Base-by-base conservation (phyloP, 1,139 yeast genomes). In the Suhomyces guaymorum region DNA sequence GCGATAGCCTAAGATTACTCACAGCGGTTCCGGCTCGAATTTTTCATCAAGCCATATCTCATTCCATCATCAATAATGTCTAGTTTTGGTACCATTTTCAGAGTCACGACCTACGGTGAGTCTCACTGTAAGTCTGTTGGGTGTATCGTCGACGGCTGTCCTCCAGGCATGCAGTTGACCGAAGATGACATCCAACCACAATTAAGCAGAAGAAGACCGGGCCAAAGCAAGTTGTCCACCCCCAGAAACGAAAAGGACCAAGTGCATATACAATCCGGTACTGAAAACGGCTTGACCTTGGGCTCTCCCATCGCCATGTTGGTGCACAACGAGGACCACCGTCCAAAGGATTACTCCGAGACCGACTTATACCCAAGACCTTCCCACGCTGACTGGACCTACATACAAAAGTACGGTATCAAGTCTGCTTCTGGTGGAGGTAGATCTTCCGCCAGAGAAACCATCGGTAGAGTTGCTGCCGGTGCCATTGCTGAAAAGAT, bases 71-170 rank as follows among this genome's bases (percentile, higher is more conserved):
- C 34, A 31, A 21, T 34, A 41, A 70, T 71, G 76, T 71, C 76
- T 26, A 48, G 69, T 14, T 71, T 68, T 47, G 76, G 76, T 36
- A 62, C 60, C 27, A 48, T 68, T 41, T 71, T 70, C 52, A 64
- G 63, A 48, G 97, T 92, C 43, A 89, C 97, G 46, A 92, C 97
- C 18, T 92, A 88, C 70, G 98, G 98, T 46, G 98, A 92, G 61
- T 89, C 97, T 14, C 98, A 92, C 70, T 92, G 98, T 69, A 84
- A 80, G 55, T 87, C 96, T n/a, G 98, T 92, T 27, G 98, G 98
- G 19, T 92, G 98, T 66, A 92, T 92, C 43, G 97, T 92, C 29
- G 98, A 92, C 53, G 98, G 98, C 35, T 94, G 90, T 32, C 98
- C 98, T 30, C 97, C 98, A 20, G 96, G 96, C 19, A 72, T 92